A percentile compares a stretch with the other conserved stretches of the same genome.
Conservation (phyloP, 23 red algal species). For the Pyropia haitanensis region DNA sequence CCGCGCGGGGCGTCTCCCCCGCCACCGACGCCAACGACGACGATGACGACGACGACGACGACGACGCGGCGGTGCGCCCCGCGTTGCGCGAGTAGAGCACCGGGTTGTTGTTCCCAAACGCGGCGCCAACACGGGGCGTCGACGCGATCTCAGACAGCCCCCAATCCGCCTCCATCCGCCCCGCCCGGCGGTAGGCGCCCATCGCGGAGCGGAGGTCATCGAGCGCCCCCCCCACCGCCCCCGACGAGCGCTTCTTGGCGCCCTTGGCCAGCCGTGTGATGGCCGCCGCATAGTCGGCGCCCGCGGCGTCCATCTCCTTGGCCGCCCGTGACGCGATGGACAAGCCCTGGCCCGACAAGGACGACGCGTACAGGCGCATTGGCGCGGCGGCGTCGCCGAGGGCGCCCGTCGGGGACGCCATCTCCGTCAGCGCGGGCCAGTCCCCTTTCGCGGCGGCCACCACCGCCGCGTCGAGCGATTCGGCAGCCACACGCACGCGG, state of each 20-base stretch:
- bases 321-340: conserved; percentile 40
- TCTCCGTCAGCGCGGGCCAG: conserved; percentile 28
- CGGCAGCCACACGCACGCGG: conserved; percentile 44
- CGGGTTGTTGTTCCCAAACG: conserved; percentile 71
- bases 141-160: conserved; percentile 61
- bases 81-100: conserved; percentile 52
- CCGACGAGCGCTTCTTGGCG: conserved; percentile 37
- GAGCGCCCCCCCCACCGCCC: conserved; percentile 17
- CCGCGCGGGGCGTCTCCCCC: no score
- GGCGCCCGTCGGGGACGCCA: conserved; percentile 5
- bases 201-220: conserved; percentile 40
- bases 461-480: conserved; percentile 14
- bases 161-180: conserved; percentile 43
- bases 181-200: conserved; percentile 24
- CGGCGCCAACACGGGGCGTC: conserved; percentile 45
- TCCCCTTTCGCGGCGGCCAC: conserved; percentile 14
- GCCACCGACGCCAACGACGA: no score
- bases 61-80: not conserved
- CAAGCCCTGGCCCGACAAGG: conserved; percentile 46
- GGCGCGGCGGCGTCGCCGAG: conserved; percentile 40
- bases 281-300: conserved; percentile 32
- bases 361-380: conserved; percentile 61
- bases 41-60: no score
- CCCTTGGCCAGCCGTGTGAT: conserved; percentile 34
- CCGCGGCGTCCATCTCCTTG: conserved; percentile 40